Evolutionary conservation across 2,329 filamentous ascomycete species (phyloP).

Genomic region (Cytospora paraplurivora): DNA sequence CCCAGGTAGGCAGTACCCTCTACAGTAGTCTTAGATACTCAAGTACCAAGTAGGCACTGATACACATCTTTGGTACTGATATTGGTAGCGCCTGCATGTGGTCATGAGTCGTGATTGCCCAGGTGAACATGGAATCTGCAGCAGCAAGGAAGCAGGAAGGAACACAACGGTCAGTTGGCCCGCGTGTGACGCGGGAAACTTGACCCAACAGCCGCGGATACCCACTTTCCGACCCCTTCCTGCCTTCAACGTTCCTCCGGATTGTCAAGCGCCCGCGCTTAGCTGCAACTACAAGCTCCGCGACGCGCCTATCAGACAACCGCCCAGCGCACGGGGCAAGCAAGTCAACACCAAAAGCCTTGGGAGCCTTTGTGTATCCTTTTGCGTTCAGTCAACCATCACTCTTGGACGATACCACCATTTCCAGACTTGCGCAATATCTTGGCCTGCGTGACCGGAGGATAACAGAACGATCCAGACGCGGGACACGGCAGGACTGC

Average conservation of each 20-base stretch:
- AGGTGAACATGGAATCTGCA: no score
- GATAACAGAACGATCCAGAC: neutral
- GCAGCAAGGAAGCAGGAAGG: no score
- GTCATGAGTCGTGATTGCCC: no score
- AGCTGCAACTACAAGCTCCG: neutral
- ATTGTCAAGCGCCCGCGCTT: conserved; percentile 14
- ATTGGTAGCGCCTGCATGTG: no score
- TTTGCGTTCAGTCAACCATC: neutral
- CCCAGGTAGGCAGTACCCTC: no score
- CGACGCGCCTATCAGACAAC: neutral
- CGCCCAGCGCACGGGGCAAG: conserved; percentile 1
- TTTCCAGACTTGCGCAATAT: neutral
- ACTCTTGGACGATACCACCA: neutral
- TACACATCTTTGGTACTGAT: no score
- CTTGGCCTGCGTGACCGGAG: neutral
- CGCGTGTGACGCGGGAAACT: neutral
- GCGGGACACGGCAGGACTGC: neutral
- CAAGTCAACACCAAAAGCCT: neutral
- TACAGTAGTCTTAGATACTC: no score
- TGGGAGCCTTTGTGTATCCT: no score
- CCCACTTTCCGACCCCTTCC: neutral
- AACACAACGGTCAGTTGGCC: no score
- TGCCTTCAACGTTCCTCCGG: no score
- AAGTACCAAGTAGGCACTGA: no score
- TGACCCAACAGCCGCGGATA: neutral